Evolutionary conservation across 495 filamentous ascomycete genomes (phyloP), one percentile per base, ranked within the genome.

Genomic region (Trichoderma virens): DNA sequence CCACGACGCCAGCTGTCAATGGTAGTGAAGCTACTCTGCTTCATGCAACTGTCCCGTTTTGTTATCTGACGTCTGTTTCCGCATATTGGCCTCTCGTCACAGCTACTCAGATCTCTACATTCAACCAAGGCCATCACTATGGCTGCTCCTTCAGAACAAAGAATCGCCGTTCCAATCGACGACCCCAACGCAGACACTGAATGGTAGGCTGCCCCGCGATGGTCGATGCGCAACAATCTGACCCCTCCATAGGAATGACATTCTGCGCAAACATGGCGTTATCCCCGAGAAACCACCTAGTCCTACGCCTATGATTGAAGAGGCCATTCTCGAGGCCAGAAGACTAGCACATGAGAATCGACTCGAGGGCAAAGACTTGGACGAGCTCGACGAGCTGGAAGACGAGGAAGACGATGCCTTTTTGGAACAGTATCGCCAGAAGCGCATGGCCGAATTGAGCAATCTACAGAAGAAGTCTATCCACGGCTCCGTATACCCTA

Each of bases 151-250:
- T 72, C 83, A 65, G 88, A 92, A 32, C 77, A 85, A 66, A 77
- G 82, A 56, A 83, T 85, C 64, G 75, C 75, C 67, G 95, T 97
- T 61, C 91, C 94, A 61, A 89, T 98, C 68, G 90, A 93, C 71
- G 87, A 98, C 72, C 93, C 93, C 35, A 95, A 97, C 73, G 94
- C 91, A 66, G 94, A 98, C 74, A 98, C 94, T 41, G 94, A 98
- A 88, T 98, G 94, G 94, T 96, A 79, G 63, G 72, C 63, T 61
- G 27, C 45, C 28, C 23, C 45, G 34, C 62, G 32, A 31, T 60
- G 34, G 27, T 25, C 43, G 32, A 45, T 60, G 51, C 38, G 61
- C 61, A 41, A 41, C 16, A 25, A n/a, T 41, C 61, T 62, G 9
- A 62, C 38, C 34, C 51, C 27, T 39, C 61, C 14, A 28, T 72